A percentile compares a stretch with the other conserved stretches of the same genome.
These are phyloP conservation scores for Microstegium vimineum DNA, from an alignment of 176 grass and related monocot genomes.

Conservation along the genomic window DNA sequence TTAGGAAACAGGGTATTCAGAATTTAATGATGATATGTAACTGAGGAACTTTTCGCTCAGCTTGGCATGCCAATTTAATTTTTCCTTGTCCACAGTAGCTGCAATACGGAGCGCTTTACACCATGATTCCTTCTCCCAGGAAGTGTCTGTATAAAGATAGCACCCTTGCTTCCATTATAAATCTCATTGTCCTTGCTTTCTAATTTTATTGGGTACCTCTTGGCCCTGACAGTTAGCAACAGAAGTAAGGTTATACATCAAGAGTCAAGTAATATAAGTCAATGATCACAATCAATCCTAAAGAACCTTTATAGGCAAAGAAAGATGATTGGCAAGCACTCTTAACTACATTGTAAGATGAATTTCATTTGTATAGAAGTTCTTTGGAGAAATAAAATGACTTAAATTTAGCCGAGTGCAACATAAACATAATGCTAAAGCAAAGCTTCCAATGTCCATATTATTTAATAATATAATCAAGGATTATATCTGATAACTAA, in stretches of 20 bases:
- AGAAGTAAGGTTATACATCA: conserved; percentile 32
- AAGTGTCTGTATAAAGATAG: conserved; percentile 82
- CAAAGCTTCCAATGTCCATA: background rate
- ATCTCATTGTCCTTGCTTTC: conserved; percentile 62
- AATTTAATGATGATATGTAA: conserved; percentile 71
- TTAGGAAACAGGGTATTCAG: conserved; percentile 88
- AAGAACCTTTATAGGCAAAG: conserved; percentile 11
- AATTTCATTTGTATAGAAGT: background rate
- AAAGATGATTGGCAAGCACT: background rate
- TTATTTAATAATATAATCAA: background rate
- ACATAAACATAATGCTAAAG: conserved; percentile 14
- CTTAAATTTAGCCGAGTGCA: background rate
- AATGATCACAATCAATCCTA: background rate
- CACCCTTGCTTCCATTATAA: conserved; percentile 80
- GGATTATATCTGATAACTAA: background rate
- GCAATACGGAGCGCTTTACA: conserved; percentile 92
- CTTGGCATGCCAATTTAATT: conserved; percentile 53
- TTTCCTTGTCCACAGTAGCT: conserved; percentile 49
- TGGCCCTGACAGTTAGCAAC: conserved; percentile 60
- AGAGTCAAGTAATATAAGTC: background rate
- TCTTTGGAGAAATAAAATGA: conserved; percentile 11
- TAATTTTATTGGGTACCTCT: conserved; percentile 91
- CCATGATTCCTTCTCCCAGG: conserved; percentile 99
- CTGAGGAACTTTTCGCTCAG: conserved; percentile 64
- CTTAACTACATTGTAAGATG: conserved; percentile 5